Evolutionary conservation across 2,329 filamentous ascomycete genomes (phyloP), one percentile per base, ranked within the genome.

Genomic region (Penicillium crustosum): DNA sequence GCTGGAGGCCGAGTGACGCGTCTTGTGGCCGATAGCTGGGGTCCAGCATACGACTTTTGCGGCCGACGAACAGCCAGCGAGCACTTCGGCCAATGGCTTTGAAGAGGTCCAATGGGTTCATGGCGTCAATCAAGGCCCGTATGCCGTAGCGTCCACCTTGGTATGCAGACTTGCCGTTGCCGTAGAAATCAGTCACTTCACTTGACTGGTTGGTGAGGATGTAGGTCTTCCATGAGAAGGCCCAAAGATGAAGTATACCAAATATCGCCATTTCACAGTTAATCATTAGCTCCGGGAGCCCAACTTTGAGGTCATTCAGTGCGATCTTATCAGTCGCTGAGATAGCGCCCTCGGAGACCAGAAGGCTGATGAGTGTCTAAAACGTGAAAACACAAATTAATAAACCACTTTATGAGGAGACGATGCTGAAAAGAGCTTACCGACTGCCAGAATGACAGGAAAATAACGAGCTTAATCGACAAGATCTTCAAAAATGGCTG

Each of bases 381-480:
- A 44, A 19, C 50, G 50, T 8, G 13, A 66, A 57, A 59, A 52
- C 29, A 25, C 3, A n/a, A 25, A 19, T 39, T 17, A 43, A 17
- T 10, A 44, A 21, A n/a, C 17, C 38, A 15, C 21, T 38, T 33
- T 19, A 43, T 29, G 9, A 7, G 42, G 2, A 7, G 9, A 39
- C 36, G 51, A 31, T 45, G 36, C 35, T 29, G n/a, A 9, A 25
- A 5, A 29, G 47, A 64, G 13, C 77, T 63, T 67, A 82, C 79
- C 33, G 78, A 80, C 70, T 96, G 91, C 91, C 91, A 96, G 75
- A 95, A 95, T 36, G 88, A 92, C 65, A 96, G 82, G 79, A 96
- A 96, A 68, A 96, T 91, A 69, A 95, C 91, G 29, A 95, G 82
- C 75, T 96, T 96, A 77, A 96, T 94, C 68, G 90, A 89, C 21